Evolutionary conservation across 176 grass and related monocot species (phyloP).

Genomic region (Carex littledalei): DNA sequence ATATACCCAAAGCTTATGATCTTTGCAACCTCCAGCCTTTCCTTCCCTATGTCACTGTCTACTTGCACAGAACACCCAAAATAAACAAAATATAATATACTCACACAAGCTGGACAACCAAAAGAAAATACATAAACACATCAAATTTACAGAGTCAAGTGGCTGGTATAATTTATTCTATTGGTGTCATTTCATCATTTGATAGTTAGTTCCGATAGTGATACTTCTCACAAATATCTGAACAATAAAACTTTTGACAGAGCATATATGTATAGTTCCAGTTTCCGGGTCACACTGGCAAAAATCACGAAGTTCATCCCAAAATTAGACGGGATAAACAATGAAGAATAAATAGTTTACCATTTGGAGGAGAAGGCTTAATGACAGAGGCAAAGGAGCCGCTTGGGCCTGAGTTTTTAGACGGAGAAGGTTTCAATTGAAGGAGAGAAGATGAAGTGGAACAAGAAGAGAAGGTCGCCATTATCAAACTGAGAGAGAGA

Average conservation of each 20-base stretch:
- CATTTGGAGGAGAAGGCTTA: slow-evolving; percentile 1
- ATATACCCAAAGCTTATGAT: not conserved
- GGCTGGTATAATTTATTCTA: not conserved
- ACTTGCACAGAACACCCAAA: not conserved
- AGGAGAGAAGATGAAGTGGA: slow-evolving; percentile 20
- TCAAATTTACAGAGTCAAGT: not conserved
- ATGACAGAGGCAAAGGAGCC: not conserved
- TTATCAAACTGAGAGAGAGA: not conserved
- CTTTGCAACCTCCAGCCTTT: not conserved
- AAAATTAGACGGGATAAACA: not conserved
- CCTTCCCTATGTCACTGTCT: not conserved
- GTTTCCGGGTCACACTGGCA: not conserved
- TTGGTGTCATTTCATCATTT: not conserved
- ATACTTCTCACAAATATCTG: not conserved
- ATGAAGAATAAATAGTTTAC: slow-evolving; percentile 1
- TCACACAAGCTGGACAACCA: not conserved
- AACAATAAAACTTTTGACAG: not conserved
- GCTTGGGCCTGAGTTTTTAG: not conserved
- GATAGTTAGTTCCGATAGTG: too few species aligned
- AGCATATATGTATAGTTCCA: not conserved
- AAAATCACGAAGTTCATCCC: too few species aligned
- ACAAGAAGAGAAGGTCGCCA: slow-evolving; percentile 22
- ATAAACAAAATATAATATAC: not conserved
- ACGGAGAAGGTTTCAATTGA: slow-evolving; percentile 8
- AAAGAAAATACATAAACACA: not conserved